phyloP scores from a whole-genome alignment of 306 rosid genomes.

The Trichosanthes cucumerina region DNA sequence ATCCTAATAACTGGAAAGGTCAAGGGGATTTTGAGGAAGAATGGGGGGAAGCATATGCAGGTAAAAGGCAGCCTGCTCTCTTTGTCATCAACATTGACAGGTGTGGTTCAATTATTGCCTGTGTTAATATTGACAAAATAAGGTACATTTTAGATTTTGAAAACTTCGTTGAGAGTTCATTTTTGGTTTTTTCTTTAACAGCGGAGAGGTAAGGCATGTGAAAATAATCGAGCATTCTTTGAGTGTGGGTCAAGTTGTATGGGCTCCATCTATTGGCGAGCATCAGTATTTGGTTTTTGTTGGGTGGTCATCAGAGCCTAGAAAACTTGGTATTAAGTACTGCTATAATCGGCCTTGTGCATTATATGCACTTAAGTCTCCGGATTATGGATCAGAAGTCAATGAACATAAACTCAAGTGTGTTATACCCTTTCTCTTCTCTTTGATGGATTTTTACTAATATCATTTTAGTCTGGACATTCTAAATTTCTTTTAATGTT shows the following conservation, averaged over 20 bases:
- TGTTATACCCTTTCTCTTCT: slow-evolving; percentile 18
- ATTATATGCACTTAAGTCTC: slow-evolving; percentile 47
- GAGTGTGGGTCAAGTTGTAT: slow-evolving; percentile 84
- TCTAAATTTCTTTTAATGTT: slow-evolving; percentile 13
- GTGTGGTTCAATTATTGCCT: slow-evolving; percentile 19
- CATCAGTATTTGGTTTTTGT: slow-evolving; percentile 63
- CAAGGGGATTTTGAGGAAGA: slow-evolving; percentile 77
- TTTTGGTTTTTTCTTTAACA: slow-evolving; percentile 16
- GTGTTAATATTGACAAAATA: slow-evolving; percentile 9
- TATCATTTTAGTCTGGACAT: neutral
- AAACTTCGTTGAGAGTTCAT: slow-evolving; percentile 7
- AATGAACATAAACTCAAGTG: slow-evolving; percentile 36
- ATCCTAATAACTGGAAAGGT: slow-evolving; percentile 60
- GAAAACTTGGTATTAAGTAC: slow-evolving; percentile 81
- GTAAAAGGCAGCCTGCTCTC: slow-evolving; percentile 71
- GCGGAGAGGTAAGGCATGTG: slow-evolving; percentile 62
- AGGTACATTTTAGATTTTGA: neutral
- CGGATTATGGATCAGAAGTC: slow-evolving; percentile 27
- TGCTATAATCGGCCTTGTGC: slow-evolving; percentile 81
- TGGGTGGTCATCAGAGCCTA: slow-evolving; percentile 59
- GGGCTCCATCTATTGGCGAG: slow-evolving; percentile 56
- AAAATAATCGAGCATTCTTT: slow-evolving; percentile 54
- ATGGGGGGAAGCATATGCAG: slow-evolving; percentile 87
- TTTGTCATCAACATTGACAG: slow-evolving; percentile 50
- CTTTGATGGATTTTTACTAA: neutral